A percentile compares a stretch with the other conserved stretches of the same genome.
Conservation (phyloP, 1,139 yeast genomes). For the Suhomyces wounanorum region DNA sequence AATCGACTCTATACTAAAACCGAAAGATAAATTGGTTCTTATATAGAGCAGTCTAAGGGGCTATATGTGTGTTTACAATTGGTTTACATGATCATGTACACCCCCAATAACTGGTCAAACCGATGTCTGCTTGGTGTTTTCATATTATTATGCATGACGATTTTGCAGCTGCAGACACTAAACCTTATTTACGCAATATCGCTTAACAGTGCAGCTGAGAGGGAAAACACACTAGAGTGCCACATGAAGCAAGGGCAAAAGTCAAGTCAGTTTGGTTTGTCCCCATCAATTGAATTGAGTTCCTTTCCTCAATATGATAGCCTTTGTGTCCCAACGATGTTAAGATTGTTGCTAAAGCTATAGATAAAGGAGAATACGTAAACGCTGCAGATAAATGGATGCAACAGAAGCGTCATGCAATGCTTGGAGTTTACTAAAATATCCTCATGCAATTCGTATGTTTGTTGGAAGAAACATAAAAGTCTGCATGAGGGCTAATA, state of each 20-base stretch:
- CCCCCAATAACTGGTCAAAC: neutral
- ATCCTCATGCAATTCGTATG: neutral
- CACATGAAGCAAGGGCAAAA: neutral
- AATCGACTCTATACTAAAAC: too few relatives aligned
- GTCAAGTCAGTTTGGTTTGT: too few relatives aligned
- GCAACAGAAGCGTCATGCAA: neutral
- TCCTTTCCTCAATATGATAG: too few relatives aligned
- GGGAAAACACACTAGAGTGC: neutral
- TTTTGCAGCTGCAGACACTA: neutral
- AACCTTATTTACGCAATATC: neutral
- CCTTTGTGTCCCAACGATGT: too few relatives aligned
- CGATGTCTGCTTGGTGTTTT: neutral
- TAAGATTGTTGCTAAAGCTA: too few relatives aligned
- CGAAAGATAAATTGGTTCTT: neutral
- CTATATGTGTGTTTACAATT: neutral
- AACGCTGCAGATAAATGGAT: neutral
- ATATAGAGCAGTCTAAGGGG: neutral
- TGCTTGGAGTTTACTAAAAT: neutral
- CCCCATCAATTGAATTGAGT: too few relatives aligned
- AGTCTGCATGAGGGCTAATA: neutral
- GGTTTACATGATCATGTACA: neutral
- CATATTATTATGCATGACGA: neutral
- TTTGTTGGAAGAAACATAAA: neutral
- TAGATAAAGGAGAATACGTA: neutral
- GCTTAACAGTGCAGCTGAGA: neutral